Conservation (phyloP, 148 eudicot species). For the Hydrangea macrophylla region DNA sequence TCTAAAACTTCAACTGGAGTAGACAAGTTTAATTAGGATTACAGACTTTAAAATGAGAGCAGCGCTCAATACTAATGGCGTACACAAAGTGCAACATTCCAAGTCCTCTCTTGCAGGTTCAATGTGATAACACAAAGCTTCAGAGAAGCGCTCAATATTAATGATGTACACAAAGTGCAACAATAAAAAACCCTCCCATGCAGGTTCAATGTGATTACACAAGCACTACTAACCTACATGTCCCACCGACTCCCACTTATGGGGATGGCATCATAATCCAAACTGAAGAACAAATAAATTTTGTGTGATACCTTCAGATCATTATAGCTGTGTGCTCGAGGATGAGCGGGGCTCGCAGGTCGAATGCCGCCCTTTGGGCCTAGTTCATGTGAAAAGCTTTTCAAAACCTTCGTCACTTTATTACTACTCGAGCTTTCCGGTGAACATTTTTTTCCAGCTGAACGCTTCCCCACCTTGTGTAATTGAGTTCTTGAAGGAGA, state of each 20-base stretch:
- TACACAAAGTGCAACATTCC: background rate
- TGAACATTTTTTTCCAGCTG: constrained; percentile 25
- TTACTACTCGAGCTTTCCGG: constrained; percentile 10
- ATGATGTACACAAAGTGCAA: background rate
- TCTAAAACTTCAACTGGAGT: background rate
- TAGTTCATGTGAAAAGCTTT: constrained; percentile 70
- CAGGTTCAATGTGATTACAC: background rate
- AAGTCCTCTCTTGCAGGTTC: no score
- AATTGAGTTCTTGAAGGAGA: constrained; percentile 27
- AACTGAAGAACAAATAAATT: background rate
- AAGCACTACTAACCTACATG: background rate
- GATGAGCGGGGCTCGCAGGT: constrained; percentile 30
- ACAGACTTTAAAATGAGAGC: background rate
- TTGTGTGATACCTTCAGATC: constrained; percentile 47
- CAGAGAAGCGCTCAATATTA: no score
- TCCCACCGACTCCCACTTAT: background rate
- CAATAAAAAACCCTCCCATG: background rate
- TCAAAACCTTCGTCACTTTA: constrained; percentile 40
- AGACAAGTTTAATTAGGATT: background rate
- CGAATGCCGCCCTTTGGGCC: constrained; percentile 53
- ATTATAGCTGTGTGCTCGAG: constrained; percentile 52
- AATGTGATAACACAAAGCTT: no score
- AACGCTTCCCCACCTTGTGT: constrained; percentile 24
- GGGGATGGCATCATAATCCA: background rate
- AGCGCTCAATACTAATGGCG: background rate